Percentiles rank a stretch among this genome's conserved stretches.
phyloP scores from a whole-genome alignment of 306 rosid genomes.

The Quercus agrifolia region DNA sequence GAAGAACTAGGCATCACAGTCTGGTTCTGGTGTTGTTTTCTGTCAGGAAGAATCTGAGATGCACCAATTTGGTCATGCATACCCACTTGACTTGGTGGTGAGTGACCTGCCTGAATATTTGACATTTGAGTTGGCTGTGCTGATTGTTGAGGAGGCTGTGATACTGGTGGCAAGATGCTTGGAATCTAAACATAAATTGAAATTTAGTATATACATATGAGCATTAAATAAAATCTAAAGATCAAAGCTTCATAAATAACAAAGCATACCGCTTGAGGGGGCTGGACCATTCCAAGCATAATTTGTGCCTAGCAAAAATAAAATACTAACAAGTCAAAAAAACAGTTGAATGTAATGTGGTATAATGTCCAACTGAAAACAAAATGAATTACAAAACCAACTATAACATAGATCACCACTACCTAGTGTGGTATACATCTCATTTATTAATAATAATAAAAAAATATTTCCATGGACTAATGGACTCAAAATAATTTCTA shows the following conservation, averaged over 20 bases:
- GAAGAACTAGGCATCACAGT: slow-evolving; percentile 30
- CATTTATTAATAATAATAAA: background rate
- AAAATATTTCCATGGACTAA: background rate
- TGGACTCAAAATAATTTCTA: background rate
- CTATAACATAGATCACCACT: background rate
- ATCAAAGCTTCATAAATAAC: background rate
- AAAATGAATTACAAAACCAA: background rate
- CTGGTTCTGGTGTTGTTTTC: slow-evolving; percentile 72
- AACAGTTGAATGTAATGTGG: background rate
- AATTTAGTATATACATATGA: slow-evolving; percentile 7
- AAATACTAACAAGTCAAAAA: slow-evolving; percentile 4
- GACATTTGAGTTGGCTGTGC: slow-evolving; percentile 46
- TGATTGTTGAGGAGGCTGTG: slow-evolving; percentile 61
- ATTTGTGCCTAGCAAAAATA: slow-evolving; percentile 76
- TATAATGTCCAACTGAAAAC: background rate
- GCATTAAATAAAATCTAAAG: slow-evolving; percentile 11
- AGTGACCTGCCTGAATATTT: slow-evolving; percentile 50
- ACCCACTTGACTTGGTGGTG: slow-evolving; percentile 46
- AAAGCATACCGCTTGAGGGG: slow-evolving; percentile 68
- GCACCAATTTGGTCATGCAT: slow-evolving; percentile 64
- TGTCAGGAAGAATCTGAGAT: slow-evolving; percentile 53
- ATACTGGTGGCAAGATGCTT: slow-evolving; percentile 56
- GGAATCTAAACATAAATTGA: slow-evolving; percentile 51
- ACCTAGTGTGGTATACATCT: background rate
- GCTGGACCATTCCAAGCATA: slow-evolving; percentile 98